Percentiles rank a stretch among this genome's conserved stretches.
Evolutionary conservation across 225 moss, liverwort and hornwort genomes (phyloP).

Genomic region (Bryoerythrophyllum caledonicum): DNA sequence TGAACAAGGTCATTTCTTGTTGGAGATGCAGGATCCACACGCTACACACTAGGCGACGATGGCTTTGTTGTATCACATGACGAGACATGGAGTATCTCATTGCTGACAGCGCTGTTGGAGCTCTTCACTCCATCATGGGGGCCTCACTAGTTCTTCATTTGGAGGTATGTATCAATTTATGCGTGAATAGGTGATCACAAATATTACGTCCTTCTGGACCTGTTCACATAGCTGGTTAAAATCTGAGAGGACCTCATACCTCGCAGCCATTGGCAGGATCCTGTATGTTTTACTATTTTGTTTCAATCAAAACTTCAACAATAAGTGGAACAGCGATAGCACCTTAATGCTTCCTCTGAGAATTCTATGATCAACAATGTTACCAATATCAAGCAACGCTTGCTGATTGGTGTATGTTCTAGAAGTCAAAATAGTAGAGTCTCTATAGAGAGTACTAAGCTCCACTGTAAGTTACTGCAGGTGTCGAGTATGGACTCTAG

Average conservation of each 20-base stretch:
- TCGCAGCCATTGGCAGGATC: background rate
- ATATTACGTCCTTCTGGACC: background rate
- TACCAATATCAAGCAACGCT: too few species aligned
- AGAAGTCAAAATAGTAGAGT: too few species aligned
- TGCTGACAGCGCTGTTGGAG: slow-evolving; percentile 57
- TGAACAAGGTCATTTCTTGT: background rate
- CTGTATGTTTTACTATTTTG: background rate
- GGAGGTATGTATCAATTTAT: background rate
- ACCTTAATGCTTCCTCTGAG: background rate
- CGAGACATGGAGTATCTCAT: slow-evolving; percentile 75
- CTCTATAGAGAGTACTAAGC: too few species aligned
- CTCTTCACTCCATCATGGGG: slow-evolving; percentile 68
- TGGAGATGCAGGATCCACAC: slow-evolving; percentile 55
- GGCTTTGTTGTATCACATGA: slow-evolving; percentile 65
- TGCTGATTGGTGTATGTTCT: too few species aligned
- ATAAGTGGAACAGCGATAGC: background rate
- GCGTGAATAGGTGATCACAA: background rate
- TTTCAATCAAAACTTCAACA: background rate
- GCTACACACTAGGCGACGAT: slow-evolving; percentile 62
- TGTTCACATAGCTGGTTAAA: background rate
- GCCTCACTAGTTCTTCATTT: slow-evolving; percentile 26
- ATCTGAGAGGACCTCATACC: background rate
- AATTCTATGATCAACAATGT: background rate
- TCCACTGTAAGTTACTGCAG: too few species aligned
- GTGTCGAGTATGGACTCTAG: too few species aligned